phyloP scores from a whole-genome alignment of 306 rosid species.

The Adenanthera pavonina region DNA sequence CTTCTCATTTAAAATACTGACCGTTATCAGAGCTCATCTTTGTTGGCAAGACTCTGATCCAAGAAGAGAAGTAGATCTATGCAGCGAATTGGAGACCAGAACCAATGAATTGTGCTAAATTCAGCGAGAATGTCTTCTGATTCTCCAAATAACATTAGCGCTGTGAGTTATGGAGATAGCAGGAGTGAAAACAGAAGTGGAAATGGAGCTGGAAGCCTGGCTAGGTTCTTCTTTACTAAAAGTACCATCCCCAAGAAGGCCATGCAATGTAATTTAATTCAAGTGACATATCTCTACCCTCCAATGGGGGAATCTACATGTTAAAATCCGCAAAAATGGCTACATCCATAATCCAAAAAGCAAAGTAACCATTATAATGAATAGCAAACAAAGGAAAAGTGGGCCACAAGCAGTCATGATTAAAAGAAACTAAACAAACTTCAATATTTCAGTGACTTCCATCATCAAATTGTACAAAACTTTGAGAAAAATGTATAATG shows the following conservation, averaged over 20 bases:
- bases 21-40: too few relatives aligned
- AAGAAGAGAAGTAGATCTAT: too few relatives aligned
- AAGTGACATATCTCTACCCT: constrained; percentile 76
- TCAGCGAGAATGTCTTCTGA: too few relatives aligned
- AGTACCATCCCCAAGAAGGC: constrained; percentile 70
- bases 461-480: neutral
- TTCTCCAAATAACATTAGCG: too few relatives aligned
- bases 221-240: constrained; percentile 69
- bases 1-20: too few relatives aligned
- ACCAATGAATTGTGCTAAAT: too few relatives aligned
- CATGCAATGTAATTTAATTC: constrained; percentile 66
- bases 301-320: constrained; percentile 92
- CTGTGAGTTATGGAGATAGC: too few relatives aligned
- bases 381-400: constrained; percentile 6
- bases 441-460: neutral
- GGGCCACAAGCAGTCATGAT: neutral
- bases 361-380: neutral
- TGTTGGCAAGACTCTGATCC: too few relatives aligned
- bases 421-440: constrained; percentile 4
- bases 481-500: neutral
- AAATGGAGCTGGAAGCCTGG: too few relatives aligned
- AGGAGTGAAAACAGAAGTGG: too few relatives aligned
- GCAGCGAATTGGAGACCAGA: too few relatives aligned
- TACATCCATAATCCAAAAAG: constrained; percentile 2
- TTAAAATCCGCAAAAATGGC: constrained; percentile 60